These are phyloP conservation scores for Xylariaceae sp. DNA, from an alignment of 2,329 filamentous ascomycete genomes.

Conservation along the genomic window DNA sequence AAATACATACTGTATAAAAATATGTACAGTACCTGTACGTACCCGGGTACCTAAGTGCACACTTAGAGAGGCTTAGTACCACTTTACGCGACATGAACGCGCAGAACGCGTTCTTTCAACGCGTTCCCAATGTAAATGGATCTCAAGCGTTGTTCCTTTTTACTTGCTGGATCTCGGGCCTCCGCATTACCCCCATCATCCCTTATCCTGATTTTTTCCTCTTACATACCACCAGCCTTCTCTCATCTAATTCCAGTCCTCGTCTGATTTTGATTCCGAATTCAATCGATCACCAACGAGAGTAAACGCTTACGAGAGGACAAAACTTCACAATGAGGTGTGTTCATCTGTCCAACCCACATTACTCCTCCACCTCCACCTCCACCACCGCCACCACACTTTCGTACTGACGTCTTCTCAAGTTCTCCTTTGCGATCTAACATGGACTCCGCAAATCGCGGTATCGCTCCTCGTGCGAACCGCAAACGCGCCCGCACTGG, in stretches of 20 bases:
- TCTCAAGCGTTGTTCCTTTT: neutral
- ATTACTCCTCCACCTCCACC: too few relatives aligned
- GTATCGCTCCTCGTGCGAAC: constrained; percentile 54
- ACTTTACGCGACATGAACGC: constrained; percentile 48
- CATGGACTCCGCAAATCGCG: constrained; percentile 83
- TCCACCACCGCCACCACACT: constrained; percentile 1
- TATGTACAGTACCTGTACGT: too few relatives aligned
- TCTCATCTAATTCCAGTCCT: neutral
- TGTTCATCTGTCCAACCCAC: neutral
- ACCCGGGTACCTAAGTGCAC: too few relatives aligned
- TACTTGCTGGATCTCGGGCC: neutral
- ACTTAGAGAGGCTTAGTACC: constrained; percentile 40
- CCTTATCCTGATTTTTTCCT: neutral
- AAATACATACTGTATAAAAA: too few relatives aligned
- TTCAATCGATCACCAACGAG: neutral
- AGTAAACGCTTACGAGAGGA: neutral
- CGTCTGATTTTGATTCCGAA: neutral
- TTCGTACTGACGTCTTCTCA: constrained; percentile 9
- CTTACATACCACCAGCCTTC: neutral
- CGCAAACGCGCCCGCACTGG: constrained; percentile 59
- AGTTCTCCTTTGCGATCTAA: constrained; percentile 84
- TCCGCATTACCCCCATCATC: neutral
- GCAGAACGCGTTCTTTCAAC: constrained; percentile 28
- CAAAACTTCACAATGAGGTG: constrained; percentile 23
- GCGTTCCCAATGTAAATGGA: neutral